These are phyloP conservation scores for Pseudopithomyces maydicus DNA, from an alignment of 2,329 filamentous ascomycete genomes.

Conservation along the genomic window DNA sequence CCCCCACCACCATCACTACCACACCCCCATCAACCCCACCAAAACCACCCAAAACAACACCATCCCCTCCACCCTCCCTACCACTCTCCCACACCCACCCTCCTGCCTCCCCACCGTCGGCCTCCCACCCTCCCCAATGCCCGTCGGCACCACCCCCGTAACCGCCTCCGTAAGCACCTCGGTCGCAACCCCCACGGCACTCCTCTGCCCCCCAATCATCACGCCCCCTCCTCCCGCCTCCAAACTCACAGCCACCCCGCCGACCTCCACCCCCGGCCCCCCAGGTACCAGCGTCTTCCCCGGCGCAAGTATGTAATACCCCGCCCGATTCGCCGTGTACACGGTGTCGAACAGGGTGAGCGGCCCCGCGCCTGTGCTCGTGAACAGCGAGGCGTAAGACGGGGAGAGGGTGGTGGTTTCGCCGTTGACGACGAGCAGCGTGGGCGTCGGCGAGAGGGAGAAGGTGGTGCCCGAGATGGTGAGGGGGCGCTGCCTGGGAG, in stretches of 20 bases:
- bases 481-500: slow-evolving; percentile 40
- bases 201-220: slow-evolving; percentile 31
- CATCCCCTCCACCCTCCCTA: slow-evolving; percentile 13
- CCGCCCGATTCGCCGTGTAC: slow-evolving; percentile 51
- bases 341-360: slow-evolving; percentile 44
- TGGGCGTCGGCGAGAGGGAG: slow-evolving; percentile 42
- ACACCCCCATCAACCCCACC: slow-evolving; percentile 21
- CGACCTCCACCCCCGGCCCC: slow-evolving; percentile 39
- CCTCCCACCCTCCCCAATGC: slow-evolving; percentile 11
- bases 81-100: slow-evolving; percentile 7
- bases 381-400: slow-evolving; percentile 23
- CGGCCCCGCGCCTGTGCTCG: slow-evolving; percentile 30
- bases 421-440: too few relatives aligned
- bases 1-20: slow-evolving; percentile 18
- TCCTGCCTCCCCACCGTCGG: slow-evolving; percentile 12
- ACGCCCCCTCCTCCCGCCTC: slow-evolving; percentile 31
- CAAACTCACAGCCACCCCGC: slow-evolving; percentile 41
- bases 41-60: slow-evolving; percentile 18
- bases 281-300: slow-evolving; percentile 45
- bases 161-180: slow-evolving; percentile 16
- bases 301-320: slow-evolving; percentile 47
- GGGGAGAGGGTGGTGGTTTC: slow-evolving; percentile 26
- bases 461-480: slow-evolving; percentile 43
- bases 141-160: slow-evolving; percentile 7
- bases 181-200: slow-evolving; percentile 23